phyloP scores from a whole-genome alignment of 345 rosid genomes.

The Salix udensis region DNA sequence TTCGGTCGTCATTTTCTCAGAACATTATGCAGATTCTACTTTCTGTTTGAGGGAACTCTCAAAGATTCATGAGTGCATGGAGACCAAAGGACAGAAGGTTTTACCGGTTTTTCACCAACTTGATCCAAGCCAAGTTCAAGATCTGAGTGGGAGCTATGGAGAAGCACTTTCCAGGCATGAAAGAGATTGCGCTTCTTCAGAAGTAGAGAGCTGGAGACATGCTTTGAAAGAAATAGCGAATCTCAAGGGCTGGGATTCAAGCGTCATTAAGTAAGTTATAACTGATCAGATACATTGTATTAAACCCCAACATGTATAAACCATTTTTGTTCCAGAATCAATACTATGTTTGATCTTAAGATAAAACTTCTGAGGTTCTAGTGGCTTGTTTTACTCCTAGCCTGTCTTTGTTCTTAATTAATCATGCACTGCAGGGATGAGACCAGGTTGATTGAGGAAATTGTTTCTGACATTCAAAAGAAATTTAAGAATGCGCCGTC shows the following conservation, averaged over 20 bases:
- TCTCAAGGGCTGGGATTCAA: too few species aligned
- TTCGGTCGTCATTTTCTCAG: not conserved
- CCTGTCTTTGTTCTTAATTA: too few species aligned
- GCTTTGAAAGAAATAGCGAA: too few species aligned
- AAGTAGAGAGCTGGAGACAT: too few species aligned
- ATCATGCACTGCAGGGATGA: not conserved
- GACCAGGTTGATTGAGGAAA: not conserved
- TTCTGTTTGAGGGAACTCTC: slow-evolving; percentile 1
- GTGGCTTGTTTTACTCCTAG: too few species aligned
- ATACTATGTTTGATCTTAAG: too few species aligned
- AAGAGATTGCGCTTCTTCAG: not conserved
- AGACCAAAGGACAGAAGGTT: not conserved
- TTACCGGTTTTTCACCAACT: not conserved
- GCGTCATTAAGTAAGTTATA: too few species aligned
- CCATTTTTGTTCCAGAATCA: too few species aligned
- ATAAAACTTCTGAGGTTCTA: too few species aligned
- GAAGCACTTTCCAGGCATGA: not conserved
- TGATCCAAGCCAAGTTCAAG: not conserved
- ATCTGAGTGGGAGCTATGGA: not conserved
- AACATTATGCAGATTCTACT: not conserved
- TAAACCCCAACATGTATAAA: too few species aligned
- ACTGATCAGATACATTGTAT: too few species aligned
- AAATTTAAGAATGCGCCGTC: not conserved
- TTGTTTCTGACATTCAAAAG: not conserved
- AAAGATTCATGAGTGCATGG: not conserved